Conservation (phyloP, 208 protist genomes). For the Naegleria lovaniensis region DNA sequence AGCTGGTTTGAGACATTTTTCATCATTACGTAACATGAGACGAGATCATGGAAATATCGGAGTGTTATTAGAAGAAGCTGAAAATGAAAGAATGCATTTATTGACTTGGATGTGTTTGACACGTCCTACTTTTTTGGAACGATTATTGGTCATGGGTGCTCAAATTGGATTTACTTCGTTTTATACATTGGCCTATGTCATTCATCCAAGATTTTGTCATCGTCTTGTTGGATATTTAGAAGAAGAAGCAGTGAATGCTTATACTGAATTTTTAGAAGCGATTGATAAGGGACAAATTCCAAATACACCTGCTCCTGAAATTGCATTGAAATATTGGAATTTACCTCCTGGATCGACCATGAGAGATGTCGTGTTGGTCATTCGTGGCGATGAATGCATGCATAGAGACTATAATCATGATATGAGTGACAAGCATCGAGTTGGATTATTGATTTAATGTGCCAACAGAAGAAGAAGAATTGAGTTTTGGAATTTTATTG, state of each 20-base stretch:
- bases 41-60: slow-evolving; percentile 81
- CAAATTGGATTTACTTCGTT: slow-evolving; percentile 60
- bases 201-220: slow-evolving; percentile 49
- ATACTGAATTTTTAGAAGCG: slow-evolving; percentile 45
- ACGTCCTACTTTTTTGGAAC: slow-evolving; percentile 49
- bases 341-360: slow-evolving; percentile 53
- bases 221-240: slow-evolving; percentile 60
- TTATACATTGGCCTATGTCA: slow-evolving; percentile 54
- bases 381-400: slow-evolving; percentile 67
- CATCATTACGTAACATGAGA: slow-evolving; percentile 57
- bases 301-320: slow-evolving; percentile 52
- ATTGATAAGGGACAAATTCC: slow-evolving; percentile 41
- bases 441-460: neutral
- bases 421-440: slow-evolving; percentile 41
- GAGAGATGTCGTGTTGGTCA: slow-evolving; percentile 59
- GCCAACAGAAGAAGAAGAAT: too few relatives aligned
- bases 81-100: slow-evolving; percentile 88
- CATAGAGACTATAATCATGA: slow-evolving; percentile 75
- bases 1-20: slow-evolving; percentile 61
- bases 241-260: slow-evolving; percentile 56
- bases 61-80: slow-evolving; percentile 76
- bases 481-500: neutral
- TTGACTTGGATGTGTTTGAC: slow-evolving; percentile 62
- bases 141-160: slow-evolving; percentile 44
- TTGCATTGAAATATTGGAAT: slow-evolving; percentile 68